Percentiles rank a stretch among this genome's conserved stretches.
These are phyloP conservation scores for Aspergillus pseudoglaucus DNA, from an alignment of 2,329 filamentous ascomycete genomes.

Conservation along the genomic window DNA sequence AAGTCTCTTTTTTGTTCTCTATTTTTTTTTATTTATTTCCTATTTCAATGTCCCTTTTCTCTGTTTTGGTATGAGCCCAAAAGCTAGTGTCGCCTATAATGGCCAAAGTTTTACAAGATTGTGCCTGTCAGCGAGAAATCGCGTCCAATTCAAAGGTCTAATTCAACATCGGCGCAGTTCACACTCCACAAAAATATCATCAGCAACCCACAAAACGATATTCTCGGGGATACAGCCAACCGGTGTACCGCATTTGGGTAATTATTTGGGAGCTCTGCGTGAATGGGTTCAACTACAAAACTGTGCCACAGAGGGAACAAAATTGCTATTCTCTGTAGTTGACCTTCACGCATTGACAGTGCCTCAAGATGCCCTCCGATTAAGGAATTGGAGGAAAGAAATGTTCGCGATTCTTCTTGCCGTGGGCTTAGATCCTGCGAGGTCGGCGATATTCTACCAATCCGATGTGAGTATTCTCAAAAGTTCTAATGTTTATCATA, in stretches of 20 bases:
- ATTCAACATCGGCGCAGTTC: slow-evolving; percentile 9
- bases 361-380: slow-evolving; percentile 56
- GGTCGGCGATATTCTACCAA: slow-evolving; percentile 75
- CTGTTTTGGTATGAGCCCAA: not conserved
- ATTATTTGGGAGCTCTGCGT: slow-evolving; percentile 83
- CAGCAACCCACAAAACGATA: slow-evolving; percentile 43
- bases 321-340: slow-evolving; percentile 77
- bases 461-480: slow-evolving; percentile 52
- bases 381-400: slow-evolving; percentile 64
- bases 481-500: not conserved
- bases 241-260: slow-evolving; percentile 86
- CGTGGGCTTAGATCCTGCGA: slow-evolving; percentile 72
- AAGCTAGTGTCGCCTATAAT: not conserved
- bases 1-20: too few relatives aligned
- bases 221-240: slow-evolving; percentile 98
- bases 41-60: not conserved
- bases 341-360: slow-evolving; percentile 90
- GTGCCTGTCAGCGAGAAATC: not conserved
- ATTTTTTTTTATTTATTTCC: not conserved
- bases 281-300: slow-evolving; percentile 82
- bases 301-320: slow-evolving; percentile 49
- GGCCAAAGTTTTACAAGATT: not conserved
- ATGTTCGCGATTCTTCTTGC: slow-evolving; percentile 75
- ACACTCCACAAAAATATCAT: slow-evolving; percentile 3
- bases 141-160: not conserved